Conservation (phyloP, 169 alveolate genomes). For the Besnoitia besnoiti region DNA sequence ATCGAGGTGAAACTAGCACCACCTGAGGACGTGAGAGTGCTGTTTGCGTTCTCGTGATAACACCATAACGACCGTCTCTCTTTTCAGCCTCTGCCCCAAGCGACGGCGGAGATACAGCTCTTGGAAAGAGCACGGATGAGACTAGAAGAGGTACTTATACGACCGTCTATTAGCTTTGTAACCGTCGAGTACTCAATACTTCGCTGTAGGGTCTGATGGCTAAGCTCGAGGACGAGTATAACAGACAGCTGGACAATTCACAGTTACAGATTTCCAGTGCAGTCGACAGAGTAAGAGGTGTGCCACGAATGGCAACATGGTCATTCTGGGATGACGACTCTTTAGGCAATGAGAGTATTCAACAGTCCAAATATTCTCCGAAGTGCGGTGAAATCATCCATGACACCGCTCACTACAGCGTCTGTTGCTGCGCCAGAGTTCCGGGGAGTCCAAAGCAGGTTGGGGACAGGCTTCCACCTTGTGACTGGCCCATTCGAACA, state of each 20-base stretch:
- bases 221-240: slow-evolving; percentile 67
- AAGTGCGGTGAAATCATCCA: slow-evolving; percentile 44
- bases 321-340: too few species aligned
- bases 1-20: slow-evolving; percentile 70
- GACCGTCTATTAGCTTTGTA: neutral
- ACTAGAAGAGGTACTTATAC: slow-evolving; percentile 52
- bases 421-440: slow-evolving; percentile 26
- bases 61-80: neutral
- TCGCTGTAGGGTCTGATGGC: slow-evolving; percentile 65
- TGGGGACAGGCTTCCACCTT: neutral
- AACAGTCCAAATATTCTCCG: slow-evolving; percentile 62
- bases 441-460: neutral
- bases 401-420: slow-evolving; percentile 17
- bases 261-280: slow-evolving; percentile 63
- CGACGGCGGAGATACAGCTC: slow-evolving; percentile 65
- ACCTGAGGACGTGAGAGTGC: slow-evolving; percentile 64
- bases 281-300: slow-evolving; percentile 48
- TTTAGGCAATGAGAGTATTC: slow-evolving; percentile 68
- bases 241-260: slow-evolving; percentile 64
- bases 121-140: slow-evolving; percentile 61
- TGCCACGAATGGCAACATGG: too few species aligned
- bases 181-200: neutral
- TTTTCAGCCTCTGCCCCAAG: slow-evolving; percentile 70
- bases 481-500: neutral
- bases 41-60: neutral